Conservation (phyloP, 345 rosid species). For the Eucalyptus lansdowneana region DNA sequence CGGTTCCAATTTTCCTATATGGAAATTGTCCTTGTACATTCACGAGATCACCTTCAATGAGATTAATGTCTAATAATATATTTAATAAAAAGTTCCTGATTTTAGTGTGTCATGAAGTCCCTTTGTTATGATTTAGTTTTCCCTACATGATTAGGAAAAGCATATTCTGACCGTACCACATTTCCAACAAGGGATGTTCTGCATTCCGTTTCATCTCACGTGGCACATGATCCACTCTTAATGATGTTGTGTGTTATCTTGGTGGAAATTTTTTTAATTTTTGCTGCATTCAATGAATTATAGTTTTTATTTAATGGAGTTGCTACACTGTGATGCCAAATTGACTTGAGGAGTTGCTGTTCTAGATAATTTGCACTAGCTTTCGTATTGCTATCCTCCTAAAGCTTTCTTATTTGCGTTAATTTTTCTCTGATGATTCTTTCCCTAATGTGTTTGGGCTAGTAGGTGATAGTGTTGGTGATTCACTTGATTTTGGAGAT, state of each 20-base stretch:
- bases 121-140: neutral
- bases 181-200: neutral
- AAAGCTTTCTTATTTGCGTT: neutral
- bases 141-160: neutral
- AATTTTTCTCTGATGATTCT: neutral
- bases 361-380: neutral
- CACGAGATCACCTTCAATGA: neutral
- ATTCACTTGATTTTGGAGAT: constrained; percentile 26
- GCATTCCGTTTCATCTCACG: neutral
- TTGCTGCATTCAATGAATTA: neutral
- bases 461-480: constrained; percentile 2
- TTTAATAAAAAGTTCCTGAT: neutral
- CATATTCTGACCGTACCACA: neutral
- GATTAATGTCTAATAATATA: neutral
- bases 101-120: neutral
- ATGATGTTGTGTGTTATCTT: neutral
- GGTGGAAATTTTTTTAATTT: neutral
- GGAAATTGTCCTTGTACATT: neutral
- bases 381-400: neutral
- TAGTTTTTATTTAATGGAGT: neutral
- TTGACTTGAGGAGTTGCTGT: neutral
- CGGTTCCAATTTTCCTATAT: neutral
- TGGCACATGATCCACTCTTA: neutral
- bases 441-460: neutral
- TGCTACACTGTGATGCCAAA: neutral